Percentiles rank a stretch among this genome's conserved stretches.
Conservation (phyloP, 805 yeast species). For the Ogataea pini region DNA sequence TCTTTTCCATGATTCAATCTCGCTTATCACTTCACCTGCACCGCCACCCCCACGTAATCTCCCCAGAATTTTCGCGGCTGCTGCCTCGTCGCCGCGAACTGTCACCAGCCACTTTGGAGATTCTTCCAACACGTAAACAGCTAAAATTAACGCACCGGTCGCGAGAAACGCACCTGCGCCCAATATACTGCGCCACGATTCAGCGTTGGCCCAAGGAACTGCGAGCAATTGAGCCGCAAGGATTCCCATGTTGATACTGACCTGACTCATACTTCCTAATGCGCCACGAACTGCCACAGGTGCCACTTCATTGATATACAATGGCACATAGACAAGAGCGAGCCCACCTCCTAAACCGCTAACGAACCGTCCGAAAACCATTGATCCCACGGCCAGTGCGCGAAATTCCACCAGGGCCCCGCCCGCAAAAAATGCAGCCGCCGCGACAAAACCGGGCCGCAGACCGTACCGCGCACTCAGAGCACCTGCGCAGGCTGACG, state of each 20-base stretch:
- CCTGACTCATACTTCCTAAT: constrained; percentile 88
- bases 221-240: constrained; percentile 77
- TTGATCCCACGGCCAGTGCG: constrained; percentile 41
- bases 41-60: constrained; percentile 38
- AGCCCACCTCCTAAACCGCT: constrained; percentile 89
- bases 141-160: constrained; percentile 44
- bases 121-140: constrained; percentile 55
- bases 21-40: constrained; percentile 18
- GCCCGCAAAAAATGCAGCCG: constrained; percentile 50
- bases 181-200: constrained; percentile 73
- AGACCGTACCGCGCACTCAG: constrained; percentile 71
- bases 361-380: constrained; percentile 70
- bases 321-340: constrained; percentile 81
- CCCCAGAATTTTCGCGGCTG: constrained; percentile 30
- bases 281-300: constrained; percentile 71
- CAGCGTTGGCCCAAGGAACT: constrained; percentile 59
- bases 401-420: constrained; percentile 66
- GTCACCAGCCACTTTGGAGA: constrained; percentile 78
- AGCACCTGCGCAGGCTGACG: constrained; percentile 68
- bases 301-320: constrained; percentile 77
- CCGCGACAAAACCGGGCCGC: constrained; percentile 49
- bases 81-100: constrained; percentile 42
- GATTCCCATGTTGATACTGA: constrained; percentile 83
- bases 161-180: constrained; percentile 62
- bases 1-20: constrained; percentile 34